A percentile compares a stretch with the other conserved stretches of the same genome.
Conservation (phyloP, 1,284 basidiomycete species). For the Mycosarcoma maydis region DNA sequence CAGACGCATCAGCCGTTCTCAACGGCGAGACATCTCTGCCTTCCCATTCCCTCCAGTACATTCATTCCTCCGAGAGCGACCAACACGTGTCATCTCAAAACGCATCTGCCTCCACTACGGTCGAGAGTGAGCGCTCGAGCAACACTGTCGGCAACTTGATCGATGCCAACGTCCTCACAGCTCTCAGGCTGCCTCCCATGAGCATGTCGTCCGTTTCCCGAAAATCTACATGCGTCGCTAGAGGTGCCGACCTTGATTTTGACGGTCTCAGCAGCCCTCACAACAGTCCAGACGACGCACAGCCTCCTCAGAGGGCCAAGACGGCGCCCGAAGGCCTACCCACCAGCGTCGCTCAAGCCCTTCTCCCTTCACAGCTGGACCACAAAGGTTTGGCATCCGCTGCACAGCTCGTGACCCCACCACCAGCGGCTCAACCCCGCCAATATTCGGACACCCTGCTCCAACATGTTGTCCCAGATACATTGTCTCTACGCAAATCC, state of each 20-base stretch:
- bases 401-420: not conserved
- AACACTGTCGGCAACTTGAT: conserved; percentile 7
- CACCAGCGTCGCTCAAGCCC: conserved; percentile 1
- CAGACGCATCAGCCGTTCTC: not conserved
- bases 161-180: conserved; percentile 25
- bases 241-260: not conserved
- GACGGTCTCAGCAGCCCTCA: not conserved
- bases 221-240: conserved; percentile 4
- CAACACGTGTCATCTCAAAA: not conserved
- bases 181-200: conserved; percentile 27
- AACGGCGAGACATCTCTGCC: conserved; percentile 7
- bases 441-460: conserved; percentile 26
- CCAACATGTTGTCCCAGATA: not conserved
- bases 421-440: not conserved
- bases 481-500: not conserved
- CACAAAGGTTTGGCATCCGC: conserved; percentile 9
- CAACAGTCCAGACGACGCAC: conserved; percentile 4
- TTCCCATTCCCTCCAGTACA: conserved; percentile 14
- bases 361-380: conserved; percentile 16
- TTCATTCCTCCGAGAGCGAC: conserved; percentile 4
- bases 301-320: conserved; percentile 27
- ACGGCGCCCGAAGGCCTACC: conserved; percentile 38
- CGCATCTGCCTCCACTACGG: not conserved
- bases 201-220: conserved; percentile 42
- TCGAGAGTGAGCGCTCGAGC: not conserved